Conservation (phyloP, 495 filamentous ascomycete genomes). For the Parmelia sp. region DNA sequence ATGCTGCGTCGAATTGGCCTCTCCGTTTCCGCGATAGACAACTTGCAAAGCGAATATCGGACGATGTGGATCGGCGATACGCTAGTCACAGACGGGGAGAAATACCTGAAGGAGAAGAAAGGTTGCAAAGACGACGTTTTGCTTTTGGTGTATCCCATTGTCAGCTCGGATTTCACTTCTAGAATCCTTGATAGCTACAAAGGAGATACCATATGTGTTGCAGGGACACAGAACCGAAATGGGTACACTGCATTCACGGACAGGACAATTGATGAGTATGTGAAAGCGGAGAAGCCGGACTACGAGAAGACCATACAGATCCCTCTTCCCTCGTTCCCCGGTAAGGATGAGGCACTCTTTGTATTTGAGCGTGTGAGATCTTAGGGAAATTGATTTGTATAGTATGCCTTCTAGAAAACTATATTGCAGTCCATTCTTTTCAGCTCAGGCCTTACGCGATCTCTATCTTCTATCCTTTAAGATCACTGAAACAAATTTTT, state of each 20-base stretch:
- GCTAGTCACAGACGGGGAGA: conserved; percentile 39
- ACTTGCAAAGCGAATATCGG: conserved; percentile 48
- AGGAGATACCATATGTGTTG: conserved; percentile 53
- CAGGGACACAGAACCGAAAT: conserved; percentile 57
- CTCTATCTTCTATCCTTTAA: background rate
- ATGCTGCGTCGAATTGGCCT: conserved; percentile 46
- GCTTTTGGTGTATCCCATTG: conserved; percentile 57
- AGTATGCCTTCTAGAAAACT: background rate
- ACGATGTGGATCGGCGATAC: conserved; percentile 56
- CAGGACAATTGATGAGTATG: conserved; percentile 49
- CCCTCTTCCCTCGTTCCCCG: conserved; percentile 47
- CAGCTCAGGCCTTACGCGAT: background rate
- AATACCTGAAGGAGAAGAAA: conserved; percentile 35
- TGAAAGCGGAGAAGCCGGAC: conserved; percentile 39
- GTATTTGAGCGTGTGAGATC: conserved; percentile 31
- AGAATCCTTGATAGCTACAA: conserved; percentile 45
- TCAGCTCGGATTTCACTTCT: conserved; percentile 49
- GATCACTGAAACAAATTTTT: background rate
- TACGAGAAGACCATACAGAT: conserved; percentile 42
- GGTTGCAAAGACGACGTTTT: conserved; percentile 43
- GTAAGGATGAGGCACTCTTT: conserved; percentile 51
- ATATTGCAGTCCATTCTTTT: background rate
- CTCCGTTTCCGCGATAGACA: conserved; percentile 44
- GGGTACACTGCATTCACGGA: conserved; percentile 57
- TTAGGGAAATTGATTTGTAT: background rate